Evolutionary conservation across 2,329 filamentous ascomycete species (phyloP), one percentile per base, ranked within the genome.

Genomic region (Verruconis gallopava): DNA sequence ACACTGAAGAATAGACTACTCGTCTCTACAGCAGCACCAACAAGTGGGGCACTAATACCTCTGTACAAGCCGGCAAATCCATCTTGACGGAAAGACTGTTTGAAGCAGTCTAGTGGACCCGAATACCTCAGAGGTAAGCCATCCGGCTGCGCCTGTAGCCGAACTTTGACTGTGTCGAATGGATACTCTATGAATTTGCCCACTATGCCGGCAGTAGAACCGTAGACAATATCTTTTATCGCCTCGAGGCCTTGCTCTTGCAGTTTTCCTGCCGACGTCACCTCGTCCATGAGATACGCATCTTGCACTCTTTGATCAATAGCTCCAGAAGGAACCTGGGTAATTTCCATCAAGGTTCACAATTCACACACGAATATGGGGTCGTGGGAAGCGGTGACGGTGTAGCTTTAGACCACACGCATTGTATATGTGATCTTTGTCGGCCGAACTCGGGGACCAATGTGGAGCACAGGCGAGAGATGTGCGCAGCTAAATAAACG

Each of bases 151-250:
- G 89, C 91, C 60, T 98, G 91, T 9, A 98, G 75, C 32, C 91
- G 83, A 46, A 98, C 91, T 65, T 98, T 98, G 60, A 98, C 80
- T 0, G 91, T 98, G 64, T 98, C 91, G 64, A 98, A 98, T 18
- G 91, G 91, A 59, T 95, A 98, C 61, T 98, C 91, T 56, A 98
- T 89, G 60, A 89, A 85, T 67, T 96, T 98, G 48, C 89, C 89
- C 25, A 85, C 79, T 46, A 93, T 76, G 46, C 91, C 91, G 43
- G 89, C 88, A 63, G 88, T 76, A 45, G 89, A 95, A 58, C 91
- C 91, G 59, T 85, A 96, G 9, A 80, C 56, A 43, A 98, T 75
- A 55, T 96, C 88, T 61, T 94, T 88, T 15, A 36, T 14, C 21
- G 40, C 40, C 28, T 42, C 40, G n/a, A 35, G 9, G n/a, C 18